phyloP scores from a whole-genome alignment of 495 filamentous ascomycete genomes.

The Sordaria brevicollis region DNA sequence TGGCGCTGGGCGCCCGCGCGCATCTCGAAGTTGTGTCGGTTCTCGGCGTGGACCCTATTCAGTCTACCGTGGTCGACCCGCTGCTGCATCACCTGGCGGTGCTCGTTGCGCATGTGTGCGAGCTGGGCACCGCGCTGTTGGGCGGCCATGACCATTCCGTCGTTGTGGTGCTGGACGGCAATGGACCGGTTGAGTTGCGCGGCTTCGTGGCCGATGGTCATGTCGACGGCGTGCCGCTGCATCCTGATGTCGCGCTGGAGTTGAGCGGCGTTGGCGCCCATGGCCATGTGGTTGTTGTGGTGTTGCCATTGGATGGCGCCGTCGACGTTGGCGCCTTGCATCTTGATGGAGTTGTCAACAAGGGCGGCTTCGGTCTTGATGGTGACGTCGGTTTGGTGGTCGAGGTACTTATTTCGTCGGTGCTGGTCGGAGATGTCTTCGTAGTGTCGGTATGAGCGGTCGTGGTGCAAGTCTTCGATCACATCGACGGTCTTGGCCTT shows the following conservation, averaged over 20 bases:
- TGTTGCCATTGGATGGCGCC: constrained; percentile 9
- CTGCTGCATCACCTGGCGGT: constrained; percentile 2
- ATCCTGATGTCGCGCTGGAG: not conserved
- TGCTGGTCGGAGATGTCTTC: constrained; percentile 11
- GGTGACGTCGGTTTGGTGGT: constrained; percentile 9
- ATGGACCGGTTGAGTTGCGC: constrained; percentile 4
- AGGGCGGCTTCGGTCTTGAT: constrained; percentile 9
- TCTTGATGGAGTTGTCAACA: constrained; percentile 8
- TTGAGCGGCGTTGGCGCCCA: constrained; percentile 3
- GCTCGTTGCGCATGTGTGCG: constrained; percentile 3
- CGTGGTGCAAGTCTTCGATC: constrained; percentile 4
- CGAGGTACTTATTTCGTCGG: constrained; percentile 5
- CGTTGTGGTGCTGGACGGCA: not conserved
- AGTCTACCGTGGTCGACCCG: not conserved
- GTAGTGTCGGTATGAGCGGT: constrained; percentile 5
- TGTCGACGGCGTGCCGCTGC: not conserved
- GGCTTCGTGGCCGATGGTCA: not conserved
- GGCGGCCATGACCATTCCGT: not conserved
- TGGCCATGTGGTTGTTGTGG: constrained; percentile 10
- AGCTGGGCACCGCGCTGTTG: constrained; percentile 7
- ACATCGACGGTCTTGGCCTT: constrained; percentile 18
- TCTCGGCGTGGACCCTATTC: not conserved
- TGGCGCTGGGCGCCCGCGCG: not conserved
- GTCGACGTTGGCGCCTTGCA: constrained; percentile 6
- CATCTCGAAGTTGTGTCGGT: not conserved